These are phyloP conservation scores for Colletotrichum viniferum DNA, from an alignment of 2,329 filamentous ascomycete species.

Conservation along the genomic window DNA sequence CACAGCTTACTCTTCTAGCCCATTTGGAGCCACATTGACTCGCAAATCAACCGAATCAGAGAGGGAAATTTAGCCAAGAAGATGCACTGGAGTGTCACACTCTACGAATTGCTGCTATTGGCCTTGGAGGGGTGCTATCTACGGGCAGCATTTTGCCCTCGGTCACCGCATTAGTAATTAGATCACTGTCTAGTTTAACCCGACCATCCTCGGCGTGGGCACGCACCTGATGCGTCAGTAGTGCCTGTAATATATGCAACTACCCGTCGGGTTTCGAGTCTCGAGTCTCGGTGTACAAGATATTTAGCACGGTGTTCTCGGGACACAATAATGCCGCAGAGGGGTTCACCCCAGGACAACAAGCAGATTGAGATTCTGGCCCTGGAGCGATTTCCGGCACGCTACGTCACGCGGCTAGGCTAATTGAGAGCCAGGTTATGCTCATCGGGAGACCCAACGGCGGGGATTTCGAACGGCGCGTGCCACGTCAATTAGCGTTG, in stretches of 20 bases:
- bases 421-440: not conserved
- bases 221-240: not conserved
- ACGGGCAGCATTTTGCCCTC: not conserved
- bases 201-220: not conserved
- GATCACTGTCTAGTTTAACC: not conserved
- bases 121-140: not conserved
- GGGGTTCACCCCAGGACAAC: not conserved
- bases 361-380: not conserved
- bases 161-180: not conserved
- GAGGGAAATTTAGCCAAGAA: not conserved
- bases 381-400: not conserved
- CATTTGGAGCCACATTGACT: not conserved
- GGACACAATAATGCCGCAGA: not conserved
- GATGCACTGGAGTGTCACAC: not conserved
- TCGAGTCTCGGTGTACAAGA: not conserved
- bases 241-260: not conserved
- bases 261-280: not conserved
- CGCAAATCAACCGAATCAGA: not conserved
- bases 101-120: not conserved
- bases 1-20: not conserved
- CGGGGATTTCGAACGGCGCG: not conserved
- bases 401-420: not conserved
- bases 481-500: not conserved
- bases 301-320: not conserved
- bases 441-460: not conserved